A percentile compares a stretch with the other conserved stretches of the same genome.
Evolutionary conservation across 768 basidiomycete genomes (phyloP).

Genomic region (Russula sp.): DNA sequence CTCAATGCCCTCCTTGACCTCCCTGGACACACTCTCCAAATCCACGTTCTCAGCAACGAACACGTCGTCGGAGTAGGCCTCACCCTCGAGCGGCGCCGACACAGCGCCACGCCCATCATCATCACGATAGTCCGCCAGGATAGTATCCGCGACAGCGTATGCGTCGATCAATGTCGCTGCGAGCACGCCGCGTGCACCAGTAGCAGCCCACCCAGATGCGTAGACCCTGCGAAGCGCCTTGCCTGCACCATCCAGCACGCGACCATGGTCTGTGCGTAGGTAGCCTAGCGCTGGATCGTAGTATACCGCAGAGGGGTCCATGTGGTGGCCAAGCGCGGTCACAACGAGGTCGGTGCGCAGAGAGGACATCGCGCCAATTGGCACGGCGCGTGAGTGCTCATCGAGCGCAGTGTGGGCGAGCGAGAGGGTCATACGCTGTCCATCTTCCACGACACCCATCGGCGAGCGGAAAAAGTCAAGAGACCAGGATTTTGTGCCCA

Average conservation of each 20-base stretch:
- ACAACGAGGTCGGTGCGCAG: conserved; percentile 71
- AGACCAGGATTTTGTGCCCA: conserved; percentile 23
- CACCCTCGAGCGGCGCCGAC: background rate
- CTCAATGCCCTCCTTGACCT: conserved; percentile 32
- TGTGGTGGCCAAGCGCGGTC: conserved; percentile 82
- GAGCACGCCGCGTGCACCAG: conserved; percentile 86
- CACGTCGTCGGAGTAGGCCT: conserved; percentile 9
- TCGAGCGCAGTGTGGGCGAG: conserved; percentile 60
- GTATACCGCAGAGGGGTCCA: conserved; percentile 54
- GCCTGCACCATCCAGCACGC: conserved; percentile 39
- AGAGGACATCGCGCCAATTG: conserved; percentile 48
- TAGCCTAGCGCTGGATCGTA: conserved; percentile 53
- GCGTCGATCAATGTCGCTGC: conserved; percentile 93
- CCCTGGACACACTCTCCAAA: conserved; percentile 31
- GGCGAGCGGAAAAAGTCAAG: no score
- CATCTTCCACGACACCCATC: conserved; percentile 33
- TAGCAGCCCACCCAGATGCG: conserved; percentile 90
- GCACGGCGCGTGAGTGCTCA: conserved; percentile 42
- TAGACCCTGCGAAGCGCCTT: conserved; percentile 58
- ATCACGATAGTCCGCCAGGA: conserved; percentile 54
- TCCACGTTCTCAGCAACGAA: conserved; percentile 33
- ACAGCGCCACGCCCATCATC: conserved; percentile 3
- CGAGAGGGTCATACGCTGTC: conserved; percentile 43
- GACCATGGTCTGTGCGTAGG: conserved; percentile 47
- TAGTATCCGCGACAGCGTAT: conserved; percentile 66